A percentile compares a stretch with the other conserved stretches of the same genome.
These are phyloP conservation scores for Tolypocladium nubicola DNA, from an alignment of 2,329 filamentous ascomycete species.

Conservation along the genomic window DNA sequence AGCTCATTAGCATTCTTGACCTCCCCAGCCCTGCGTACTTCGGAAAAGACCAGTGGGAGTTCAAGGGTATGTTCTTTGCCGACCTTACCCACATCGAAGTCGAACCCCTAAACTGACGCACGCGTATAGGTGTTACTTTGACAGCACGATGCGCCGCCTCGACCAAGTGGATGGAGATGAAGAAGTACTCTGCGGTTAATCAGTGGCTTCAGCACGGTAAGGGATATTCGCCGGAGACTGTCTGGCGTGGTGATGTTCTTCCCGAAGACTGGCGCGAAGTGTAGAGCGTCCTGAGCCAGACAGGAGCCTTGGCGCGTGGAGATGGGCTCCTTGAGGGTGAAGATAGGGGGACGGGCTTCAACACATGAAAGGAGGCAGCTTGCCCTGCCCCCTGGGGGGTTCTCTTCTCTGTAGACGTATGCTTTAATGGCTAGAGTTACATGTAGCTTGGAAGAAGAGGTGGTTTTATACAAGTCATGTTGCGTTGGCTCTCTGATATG, in stretches of 20 bases:
- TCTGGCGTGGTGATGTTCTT: neutral
- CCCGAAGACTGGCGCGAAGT: neutral
- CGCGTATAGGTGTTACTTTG: neutral
- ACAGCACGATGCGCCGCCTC: neutral
- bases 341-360: too few species aligned
- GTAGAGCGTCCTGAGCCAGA: neutral
- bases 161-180: constrained; percentile 1
- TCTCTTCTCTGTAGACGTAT: too few species aligned
- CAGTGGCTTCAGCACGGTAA: neutral
- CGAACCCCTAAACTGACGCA: neutral
- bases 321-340: too few species aligned
- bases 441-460: too few species aligned
- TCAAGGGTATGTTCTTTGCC: neutral
- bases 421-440: too few species aligned
- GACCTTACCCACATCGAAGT: neutral
- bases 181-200: neutral
- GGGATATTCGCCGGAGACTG: neutral
- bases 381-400: too few species aligned
- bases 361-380: too few species aligned
- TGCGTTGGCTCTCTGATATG: too few species aligned
- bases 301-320: too few species aligned
- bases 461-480: too few species aligned
- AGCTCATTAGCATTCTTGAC: neutral
- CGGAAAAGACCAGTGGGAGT: neutral
- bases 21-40: neutral